A percentile compares a stretch with the other conserved stretches of the same genome.
These are phyloP conservation scores for Pythium chondricola DNA, from an alignment of 352 stramenopile genomes.

Conservation along the genomic window DNA sequence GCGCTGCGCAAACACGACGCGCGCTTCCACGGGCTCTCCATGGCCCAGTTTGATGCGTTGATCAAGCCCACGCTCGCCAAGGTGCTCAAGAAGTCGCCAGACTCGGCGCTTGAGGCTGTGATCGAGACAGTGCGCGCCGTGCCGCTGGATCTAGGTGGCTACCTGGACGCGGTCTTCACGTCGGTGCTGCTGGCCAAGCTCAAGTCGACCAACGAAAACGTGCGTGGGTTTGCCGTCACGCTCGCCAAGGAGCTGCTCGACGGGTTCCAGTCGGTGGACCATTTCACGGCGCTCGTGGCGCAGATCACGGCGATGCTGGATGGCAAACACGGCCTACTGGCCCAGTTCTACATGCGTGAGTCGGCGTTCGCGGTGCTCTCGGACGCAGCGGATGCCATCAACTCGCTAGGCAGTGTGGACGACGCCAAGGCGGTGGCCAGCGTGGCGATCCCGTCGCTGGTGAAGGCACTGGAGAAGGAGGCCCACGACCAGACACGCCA, in stretches of 20 bases:
- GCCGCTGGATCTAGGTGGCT: slow-evolving; percentile 60
- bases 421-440: slow-evolving; percentile 40
- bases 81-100: slow-evolving; percentile 79
- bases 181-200: slow-evolving; percentile 67
- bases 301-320: slow-evolving; percentile 60
- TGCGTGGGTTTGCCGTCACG: slow-evolving; percentile 43
- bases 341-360: slow-evolving; percentile 86
- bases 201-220: slow-evolving; percentile 75
- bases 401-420: slow-evolving; percentile 14
- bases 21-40: slow-evolving; percentile 48
- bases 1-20: slow-evolving; percentile 29
- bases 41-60: slow-evolving; percentile 54
- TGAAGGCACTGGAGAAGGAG: slow-evolving; percentile 78
- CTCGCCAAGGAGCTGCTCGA: slow-evolving; percentile 42
- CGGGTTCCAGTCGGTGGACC: slow-evolving; percentile 43
- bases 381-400: slow-evolving; percentile 36
- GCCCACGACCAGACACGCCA: slow-evolving; percentile 78
- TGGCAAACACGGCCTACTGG: slow-evolving; percentile 76
- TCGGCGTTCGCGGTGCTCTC: slow-evolving; percentile 59
- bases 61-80: slow-evolving; percentile 63
- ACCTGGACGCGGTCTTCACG: slow-evolving; percentile 60
- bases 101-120: slow-evolving; percentile 62
- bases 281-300: slow-evolving; percentile 47
- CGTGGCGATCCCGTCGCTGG: slow-evolving; percentile 39
- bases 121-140: slow-evolving; percentile 39